Evolutionary conservation across 257 asterid species (phyloP), one percentile per base, ranked within the genome.

Genomic region (Solanum sejunctum): DNA sequence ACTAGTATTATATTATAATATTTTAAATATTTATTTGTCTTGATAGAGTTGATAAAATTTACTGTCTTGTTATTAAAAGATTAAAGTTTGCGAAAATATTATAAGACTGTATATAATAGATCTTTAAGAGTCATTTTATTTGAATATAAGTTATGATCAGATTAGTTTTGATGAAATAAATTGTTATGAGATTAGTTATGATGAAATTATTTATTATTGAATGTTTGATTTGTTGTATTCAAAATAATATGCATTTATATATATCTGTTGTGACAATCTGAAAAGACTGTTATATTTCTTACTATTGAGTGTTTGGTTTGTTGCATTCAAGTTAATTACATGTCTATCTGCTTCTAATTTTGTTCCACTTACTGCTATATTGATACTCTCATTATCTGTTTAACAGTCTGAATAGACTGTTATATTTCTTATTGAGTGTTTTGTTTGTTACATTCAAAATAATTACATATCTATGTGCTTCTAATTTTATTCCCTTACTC

Each of bases 31-130:
- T 43, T 52, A 56, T 66, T 0, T 1, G 1, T 64, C 41, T 26
- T 13, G 6, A 64, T 0, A 1, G 6, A 26, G 13, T 2, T 64
- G 11, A 0, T 64, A 26, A 64, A 64, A 6, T 64, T 32, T 26
- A 13, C 12, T 0, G 0, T 64, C 10, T 26, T 1, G 0, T 64
- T 0, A 63, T 26, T 1, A 26, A 0, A 5, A 26, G 4, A 0
- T 64, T 0, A 64, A 5, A 52, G 6, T 52, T 52, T 52, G 56
- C 4, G 17, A 5, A 52, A 12, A 52, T 6, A 52, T 16, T 52
- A 47, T 47, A 4, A 36, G 6, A 36, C 0, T 0, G 0, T 4
- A 36, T 4, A 36, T 36, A 36, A 36, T 36, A 36, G 41, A 36
- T 36, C 6, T 36, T 36, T 36, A 36, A 4, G 6, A 36, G 39